phyloP scores from a whole-genome alignment of 495 filamentous ascomycete species.

The Penicillium cinerascens region DNA sequence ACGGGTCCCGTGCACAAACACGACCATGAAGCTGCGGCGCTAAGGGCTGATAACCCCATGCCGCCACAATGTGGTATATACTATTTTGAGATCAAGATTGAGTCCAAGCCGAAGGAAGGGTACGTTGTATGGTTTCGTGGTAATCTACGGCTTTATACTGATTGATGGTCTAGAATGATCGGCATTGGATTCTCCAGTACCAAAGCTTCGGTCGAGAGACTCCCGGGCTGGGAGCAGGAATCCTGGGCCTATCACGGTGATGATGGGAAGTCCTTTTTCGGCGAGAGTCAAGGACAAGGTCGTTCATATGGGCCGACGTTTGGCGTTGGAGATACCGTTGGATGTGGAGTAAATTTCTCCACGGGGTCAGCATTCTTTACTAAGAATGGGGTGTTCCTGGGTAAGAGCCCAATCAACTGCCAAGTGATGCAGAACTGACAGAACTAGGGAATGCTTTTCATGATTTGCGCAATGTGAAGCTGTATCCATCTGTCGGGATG shows the following conservation, averaged over 20 bases:
- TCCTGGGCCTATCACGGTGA: slow-evolving; percentile 98
- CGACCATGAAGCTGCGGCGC: slow-evolving; percentile 80
- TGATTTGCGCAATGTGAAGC: slow-evolving; percentile 63
- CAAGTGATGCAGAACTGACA: not conserved
- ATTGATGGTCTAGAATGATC: slow-evolving; percentile 62
- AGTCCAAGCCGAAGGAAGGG: slow-evolving; percentile 84
- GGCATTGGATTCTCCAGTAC: slow-evolving; percentile 81
- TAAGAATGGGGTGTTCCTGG: slow-evolving; percentile 78
- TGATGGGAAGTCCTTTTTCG: slow-evolving; percentile 83
- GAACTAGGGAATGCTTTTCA: slow-evolving; percentile 71
- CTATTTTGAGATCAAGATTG: slow-evolving; percentile 91
- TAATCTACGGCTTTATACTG: too few relatives aligned
- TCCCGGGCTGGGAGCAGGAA: slow-evolving; percentile 93
- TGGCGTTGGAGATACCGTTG: slow-evolving; percentile 72
- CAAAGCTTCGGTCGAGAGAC: slow-evolving; percentile 70
- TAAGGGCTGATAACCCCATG: slow-evolving; percentile 86
- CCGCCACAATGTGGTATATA: slow-evolving; percentile 90
- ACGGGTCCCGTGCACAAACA: slow-evolving; percentile 55
- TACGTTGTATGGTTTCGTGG: slow-evolving; percentile 45
- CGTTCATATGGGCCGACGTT: slow-evolving; percentile 75
- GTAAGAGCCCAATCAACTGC: slow-evolving; percentile 43
- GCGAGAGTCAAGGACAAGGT: slow-evolving; percentile 60
- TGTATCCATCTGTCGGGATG: slow-evolving; percentile 91
- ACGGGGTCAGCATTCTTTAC: slow-evolving; percentile 90
- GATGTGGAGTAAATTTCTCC: slow-evolving; percentile 91